Conservation (phyloP, 441 rosid genomes). For the Aquilaria agallochum region DNA sequence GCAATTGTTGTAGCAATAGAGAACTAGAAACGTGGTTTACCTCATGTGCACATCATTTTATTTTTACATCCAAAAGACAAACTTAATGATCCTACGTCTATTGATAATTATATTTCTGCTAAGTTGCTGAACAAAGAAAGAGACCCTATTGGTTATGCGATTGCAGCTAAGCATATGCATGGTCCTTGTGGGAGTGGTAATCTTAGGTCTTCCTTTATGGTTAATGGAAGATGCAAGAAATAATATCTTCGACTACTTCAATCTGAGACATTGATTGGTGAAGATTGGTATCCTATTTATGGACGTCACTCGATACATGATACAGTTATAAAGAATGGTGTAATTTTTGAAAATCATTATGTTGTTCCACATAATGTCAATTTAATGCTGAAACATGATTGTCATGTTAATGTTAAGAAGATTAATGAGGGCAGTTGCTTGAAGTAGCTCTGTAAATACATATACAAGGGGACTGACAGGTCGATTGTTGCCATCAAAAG, state of each 20-base stretch:
- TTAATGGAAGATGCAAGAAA: too few species aligned
- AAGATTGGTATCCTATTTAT: background rate
- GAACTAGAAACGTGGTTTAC: too few species aligned
- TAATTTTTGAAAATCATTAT: background rate
- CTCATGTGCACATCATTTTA: too few species aligned
- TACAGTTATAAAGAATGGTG: background rate
- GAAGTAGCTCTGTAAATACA: slow-evolving; percentile 2
- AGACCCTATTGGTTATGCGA: too few species aligned
- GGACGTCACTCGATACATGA: too few species aligned
- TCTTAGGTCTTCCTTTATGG: background rate
- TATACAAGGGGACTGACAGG: background rate
- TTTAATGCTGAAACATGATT: too few species aligned
- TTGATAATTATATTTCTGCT: background rate
- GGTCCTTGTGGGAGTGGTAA: background rate
- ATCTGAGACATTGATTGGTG: background rate
- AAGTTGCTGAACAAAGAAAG: background rate
- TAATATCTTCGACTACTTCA: background rate
- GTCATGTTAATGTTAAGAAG: background rate
- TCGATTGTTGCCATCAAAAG: too few species aligned
- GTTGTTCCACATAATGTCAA: background rate
- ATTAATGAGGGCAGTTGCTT: background rate
- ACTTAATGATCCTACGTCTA: background rate
- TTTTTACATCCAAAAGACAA: too few species aligned
- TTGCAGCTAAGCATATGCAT: background rate
- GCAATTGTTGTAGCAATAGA: too few species aligned